A percentile compares a stretch with the other conserved stretches of the same genome.
Evolutionary conservation across 2,329 filamentous ascomycete species (phyloP).

Genomic region (Westerdykella ornata): DNA sequence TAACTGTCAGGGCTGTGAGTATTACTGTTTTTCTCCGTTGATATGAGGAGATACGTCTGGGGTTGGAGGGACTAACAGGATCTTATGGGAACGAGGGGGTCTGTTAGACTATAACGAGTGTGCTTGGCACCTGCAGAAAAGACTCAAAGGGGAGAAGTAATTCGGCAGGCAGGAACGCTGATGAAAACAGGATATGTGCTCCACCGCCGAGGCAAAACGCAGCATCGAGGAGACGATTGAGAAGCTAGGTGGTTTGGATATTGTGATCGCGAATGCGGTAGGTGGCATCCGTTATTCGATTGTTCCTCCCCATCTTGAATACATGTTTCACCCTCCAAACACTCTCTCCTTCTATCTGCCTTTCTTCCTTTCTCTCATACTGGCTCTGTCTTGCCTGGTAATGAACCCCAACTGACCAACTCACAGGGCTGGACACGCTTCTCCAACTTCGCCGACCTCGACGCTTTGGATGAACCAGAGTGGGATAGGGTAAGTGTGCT

Average conservation of each 20-base stretch:
- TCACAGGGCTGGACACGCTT: slow-evolving; percentile 56
- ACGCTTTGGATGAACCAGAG: slow-evolving; percentile 54
- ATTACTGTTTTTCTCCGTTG: background rate
- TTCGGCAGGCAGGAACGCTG: background rate
- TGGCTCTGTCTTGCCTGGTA: background rate
- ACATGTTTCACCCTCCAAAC: slow-evolving; percentile 20
- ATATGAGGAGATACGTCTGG: background rate
- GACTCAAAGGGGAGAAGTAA: background rate
- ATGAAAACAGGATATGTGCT: slow-evolving; percentile 51
- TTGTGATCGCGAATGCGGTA: slow-evolving; percentile 69
- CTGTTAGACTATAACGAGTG: background rate
- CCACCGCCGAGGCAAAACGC: slow-evolving; percentile 51
- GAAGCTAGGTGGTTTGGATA: slow-evolving; percentile 63
- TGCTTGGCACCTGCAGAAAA: background rate
- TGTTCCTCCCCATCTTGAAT: slow-evolving; percentile 6
- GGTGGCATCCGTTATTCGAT: slow-evolving; percentile 14
- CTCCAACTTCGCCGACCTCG: slow-evolving; percentile 50
- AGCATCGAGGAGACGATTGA: slow-evolving; percentile 55
- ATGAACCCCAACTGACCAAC: background rate
- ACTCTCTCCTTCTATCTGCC: slow-evolving; percentile 11
- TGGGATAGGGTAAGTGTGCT: slow-evolving; percentile 51
- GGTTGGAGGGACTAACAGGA: background rate
- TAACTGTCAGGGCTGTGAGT: slow-evolving; percentile 55
- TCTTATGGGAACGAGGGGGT: background rate
- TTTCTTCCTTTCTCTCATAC: background rate